phyloP scores from a whole-genome alignment of 2,329 filamentous ascomycete species.

The Penicillium decumbens region DNA sequence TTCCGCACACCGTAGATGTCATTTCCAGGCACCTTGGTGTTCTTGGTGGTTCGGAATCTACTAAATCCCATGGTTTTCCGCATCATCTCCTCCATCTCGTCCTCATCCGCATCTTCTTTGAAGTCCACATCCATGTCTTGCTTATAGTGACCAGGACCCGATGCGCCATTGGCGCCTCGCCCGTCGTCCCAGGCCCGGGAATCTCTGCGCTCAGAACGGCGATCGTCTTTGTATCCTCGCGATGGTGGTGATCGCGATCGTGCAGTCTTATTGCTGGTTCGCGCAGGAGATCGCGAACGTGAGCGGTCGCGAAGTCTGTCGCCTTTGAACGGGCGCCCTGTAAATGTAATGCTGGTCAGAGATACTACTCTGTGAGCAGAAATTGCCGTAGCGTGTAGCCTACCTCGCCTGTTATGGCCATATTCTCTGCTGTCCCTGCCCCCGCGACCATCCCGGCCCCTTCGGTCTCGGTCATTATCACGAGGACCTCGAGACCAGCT shows the following conservation, averaged over 20 bases:
- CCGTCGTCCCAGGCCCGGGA: slow-evolving; percentile 20
- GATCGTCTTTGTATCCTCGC: slow-evolving; percentile 32
- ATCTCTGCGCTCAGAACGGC: slow-evolving; percentile 31
- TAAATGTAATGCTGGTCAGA: not conserved
- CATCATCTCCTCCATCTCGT: slow-evolving; percentile 70
- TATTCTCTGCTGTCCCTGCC: slow-evolving; percentile 40
- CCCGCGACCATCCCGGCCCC: slow-evolving; percentile 35
- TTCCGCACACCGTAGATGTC: slow-evolving; percentile 76
- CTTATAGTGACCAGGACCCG: slow-evolving; percentile 24
- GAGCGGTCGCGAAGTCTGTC: slow-evolving; percentile 37
- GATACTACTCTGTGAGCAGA: not conserved
- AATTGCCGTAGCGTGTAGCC: not conserved
- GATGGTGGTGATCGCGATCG: slow-evolving; percentile 33
- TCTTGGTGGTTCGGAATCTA: slow-evolving; percentile 79
- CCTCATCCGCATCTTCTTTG: slow-evolving; percentile 51
- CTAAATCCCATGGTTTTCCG: slow-evolving; percentile 85
- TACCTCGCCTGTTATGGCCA: slow-evolving; percentile 41
- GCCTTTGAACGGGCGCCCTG: slow-evolving; percentile 30
- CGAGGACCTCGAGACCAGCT: slow-evolving; percentile 44
- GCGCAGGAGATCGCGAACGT: slow-evolving; percentile 30
- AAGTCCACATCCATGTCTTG: slow-evolving; percentile 40
- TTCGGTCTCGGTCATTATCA: slow-evolving; percentile 27
- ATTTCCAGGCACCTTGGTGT: slow-evolving; percentile 83
- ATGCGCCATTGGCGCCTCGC: slow-evolving; percentile 23
- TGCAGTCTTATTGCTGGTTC: slow-evolving; percentile 36